A percentile compares a stretch with the other conserved stretches of the same genome.
Conservation (phyloP, 1,284 basidiomycete genomes). For the Heterobasidion annosum region DNA sequence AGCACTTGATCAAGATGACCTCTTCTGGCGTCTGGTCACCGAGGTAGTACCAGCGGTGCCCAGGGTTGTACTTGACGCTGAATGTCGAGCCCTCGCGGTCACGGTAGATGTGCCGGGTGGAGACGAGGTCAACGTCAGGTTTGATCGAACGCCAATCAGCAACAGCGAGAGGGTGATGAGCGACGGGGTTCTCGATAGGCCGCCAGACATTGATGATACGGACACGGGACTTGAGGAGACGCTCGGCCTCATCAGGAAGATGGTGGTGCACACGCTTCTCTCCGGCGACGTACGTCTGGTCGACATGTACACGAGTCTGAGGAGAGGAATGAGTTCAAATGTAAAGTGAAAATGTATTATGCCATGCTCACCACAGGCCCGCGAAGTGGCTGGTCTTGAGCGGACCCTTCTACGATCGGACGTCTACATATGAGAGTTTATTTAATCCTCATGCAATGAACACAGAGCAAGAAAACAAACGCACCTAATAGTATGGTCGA, state of each 20-base stretch:
- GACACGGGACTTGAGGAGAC: slow-evolving; percentile 39
- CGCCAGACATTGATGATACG: slow-evolving; percentile 51
- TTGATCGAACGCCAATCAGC: slow-evolving; percentile 34
- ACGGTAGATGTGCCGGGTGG: slow-evolving; percentile 23
- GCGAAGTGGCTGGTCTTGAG: slow-evolving; percentile 2
- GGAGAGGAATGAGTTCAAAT: neutral
- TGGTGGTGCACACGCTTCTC: slow-evolving; percentile 44
- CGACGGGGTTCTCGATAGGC: slow-evolving; percentile 34
- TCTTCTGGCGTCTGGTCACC: slow-evolving; percentile 36
- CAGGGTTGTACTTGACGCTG: slow-evolving; percentile 25
- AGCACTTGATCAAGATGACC: slow-evolving; percentile 40
- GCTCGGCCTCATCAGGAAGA: slow-evolving; percentile 35
- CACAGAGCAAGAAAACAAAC: slow-evolving; percentile 7
- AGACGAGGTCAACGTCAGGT: slow-evolving; percentile 22
- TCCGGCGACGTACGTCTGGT: slow-evolving; percentile 44
- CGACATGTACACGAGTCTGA: slow-evolving; percentile 38
- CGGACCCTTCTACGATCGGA: neutral
- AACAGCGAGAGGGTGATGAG: slow-evolving; percentile 38
- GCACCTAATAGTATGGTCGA: slow-evolving; percentile 36
- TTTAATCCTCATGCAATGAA: neutral
- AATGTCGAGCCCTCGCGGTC: slow-evolving; percentile 26
- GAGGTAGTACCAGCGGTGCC: slow-evolving; percentile 39
- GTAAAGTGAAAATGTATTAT: neutral
- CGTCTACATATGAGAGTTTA: neutral
- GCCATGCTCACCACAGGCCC: neutral